Evolutionary conservation across 1,284 basidiomycete species (phyloP).

Genomic region (Flammula alnicola): DNA sequence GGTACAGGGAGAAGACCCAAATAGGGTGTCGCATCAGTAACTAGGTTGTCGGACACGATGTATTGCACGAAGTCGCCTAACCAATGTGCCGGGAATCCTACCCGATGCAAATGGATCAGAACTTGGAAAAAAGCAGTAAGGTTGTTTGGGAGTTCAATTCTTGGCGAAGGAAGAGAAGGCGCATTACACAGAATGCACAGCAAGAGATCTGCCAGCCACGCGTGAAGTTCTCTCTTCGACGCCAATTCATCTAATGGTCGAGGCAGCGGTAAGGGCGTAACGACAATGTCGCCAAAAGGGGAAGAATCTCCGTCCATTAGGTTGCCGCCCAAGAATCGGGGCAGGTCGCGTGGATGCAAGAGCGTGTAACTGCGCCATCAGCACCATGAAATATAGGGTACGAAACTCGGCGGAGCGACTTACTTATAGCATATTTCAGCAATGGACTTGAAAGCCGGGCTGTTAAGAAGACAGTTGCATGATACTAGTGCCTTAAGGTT

Average conservation of each 20-base stretch:
- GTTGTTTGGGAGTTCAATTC: constrained; percentile 14
- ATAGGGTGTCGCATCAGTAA: background rate
- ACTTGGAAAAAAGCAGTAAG: constrained; percentile 12
- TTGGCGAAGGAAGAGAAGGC: background rate
- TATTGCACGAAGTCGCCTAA: constrained; percentile 10
- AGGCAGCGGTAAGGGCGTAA: constrained; percentile 2
- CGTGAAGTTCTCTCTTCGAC: constrained; percentile 6
- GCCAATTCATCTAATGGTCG: constrained; percentile 4
- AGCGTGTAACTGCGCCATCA: constrained; percentile 3
- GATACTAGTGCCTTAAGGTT: background rate
- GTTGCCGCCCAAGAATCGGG: constrained; percentile 4
- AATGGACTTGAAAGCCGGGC: background rate
- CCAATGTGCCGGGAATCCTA: constrained; percentile 15
- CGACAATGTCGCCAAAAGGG: background rate
- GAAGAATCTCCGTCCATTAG: background rate
- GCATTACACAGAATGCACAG: constrained; percentile 5
- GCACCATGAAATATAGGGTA: background rate
- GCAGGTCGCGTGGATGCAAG: background rate
- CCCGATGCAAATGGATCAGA: constrained; percentile 9
- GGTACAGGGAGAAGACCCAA: constrained; percentile 1
- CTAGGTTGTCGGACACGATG: constrained; percentile 4
- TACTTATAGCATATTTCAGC: constrained; percentile 10
- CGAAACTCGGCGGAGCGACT: background rate
- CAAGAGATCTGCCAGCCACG: constrained; percentile 13
- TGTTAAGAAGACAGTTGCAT: constrained; percentile 4